These are phyloP conservation scores for Hypoxylon rubiginosum DNA, from an alignment of 2,329 filamentous ascomycete genomes.

Conservation along the genomic window DNA sequence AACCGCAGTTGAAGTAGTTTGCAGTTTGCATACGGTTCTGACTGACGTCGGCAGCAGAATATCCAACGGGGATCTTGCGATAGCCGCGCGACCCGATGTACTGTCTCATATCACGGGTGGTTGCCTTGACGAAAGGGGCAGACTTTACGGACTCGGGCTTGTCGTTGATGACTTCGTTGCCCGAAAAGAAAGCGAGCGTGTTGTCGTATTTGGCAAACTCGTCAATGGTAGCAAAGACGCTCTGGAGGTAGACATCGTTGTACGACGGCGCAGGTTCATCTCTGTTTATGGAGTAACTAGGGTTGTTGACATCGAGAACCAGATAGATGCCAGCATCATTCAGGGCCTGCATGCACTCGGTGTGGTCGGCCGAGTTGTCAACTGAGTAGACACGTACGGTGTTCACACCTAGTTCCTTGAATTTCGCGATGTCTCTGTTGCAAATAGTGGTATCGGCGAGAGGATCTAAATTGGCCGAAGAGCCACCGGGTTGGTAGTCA, in stretches of 20 bases:
- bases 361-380: conserved; percentile 86
- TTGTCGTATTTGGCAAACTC: conserved; percentile 86
- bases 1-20: conserved; percentile 92
- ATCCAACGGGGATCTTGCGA: conserved; percentile 79
- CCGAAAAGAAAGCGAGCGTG: conserved; percentile 87
- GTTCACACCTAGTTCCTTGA: conserved; percentile 90
- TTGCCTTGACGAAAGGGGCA: conserved; percentile 82
- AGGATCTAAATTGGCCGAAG: conserved; percentile 73
- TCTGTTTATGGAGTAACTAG: conserved; percentile 89
- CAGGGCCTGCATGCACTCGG: conserved; percentile 85
- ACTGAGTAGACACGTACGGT: conserved; percentile 93
- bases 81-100: conserved; percentile 74
- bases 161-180: conserved; percentile 84
- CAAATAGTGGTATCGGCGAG: conserved; percentile 79
- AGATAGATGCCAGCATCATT: conserved; percentile 91
- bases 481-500: conserved; percentile 74
- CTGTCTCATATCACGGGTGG: conserved; percentile 81
- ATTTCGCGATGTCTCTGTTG: conserved; percentile 83
- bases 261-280: conserved; percentile 80
- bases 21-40: conserved; percentile 90
- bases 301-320: conserved; percentile 91
- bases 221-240: conserved; percentile 89
- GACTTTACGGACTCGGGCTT: conserved; percentile 71
- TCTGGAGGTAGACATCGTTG: conserved; percentile 86
- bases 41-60: conserved; percentile 83